These are phyloP conservation scores for Ustilago xerochloae DNA, from an alignment of 1,284 basidiomycete species.

Conservation along the genomic window DNA sequence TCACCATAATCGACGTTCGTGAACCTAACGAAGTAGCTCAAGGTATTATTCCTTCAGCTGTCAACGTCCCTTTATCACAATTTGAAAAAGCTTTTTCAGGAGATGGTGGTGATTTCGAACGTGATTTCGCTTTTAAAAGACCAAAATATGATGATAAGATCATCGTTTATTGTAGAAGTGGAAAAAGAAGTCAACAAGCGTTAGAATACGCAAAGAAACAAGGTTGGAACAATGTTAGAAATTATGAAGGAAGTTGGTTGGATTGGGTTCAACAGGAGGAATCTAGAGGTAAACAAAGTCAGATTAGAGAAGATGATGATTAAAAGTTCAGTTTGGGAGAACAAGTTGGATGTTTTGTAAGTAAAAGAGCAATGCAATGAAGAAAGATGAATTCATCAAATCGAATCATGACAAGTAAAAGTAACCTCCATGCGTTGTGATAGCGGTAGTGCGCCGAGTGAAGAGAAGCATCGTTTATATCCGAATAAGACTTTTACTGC, in stretches of 20 bases:
- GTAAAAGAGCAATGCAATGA: neutral
- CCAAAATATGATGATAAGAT: conserved; percentile 81
- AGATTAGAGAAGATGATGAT: conserved; percentile 67
- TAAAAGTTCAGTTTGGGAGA: too few species aligned
- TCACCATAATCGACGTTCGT: conserved; percentile 76
- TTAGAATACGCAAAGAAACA: conserved; percentile 84
- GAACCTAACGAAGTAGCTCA: conserved; percentile 92
- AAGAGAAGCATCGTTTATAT: too few species aligned
- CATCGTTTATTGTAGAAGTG: conserved; percentile 93
- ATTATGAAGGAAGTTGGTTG: conserved; percentile 91
- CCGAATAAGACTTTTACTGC: too few species aligned
- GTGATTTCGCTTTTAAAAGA: conserved; percentile 83
- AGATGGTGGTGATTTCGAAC: conserved; percentile 62
- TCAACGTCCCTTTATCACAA: conserved; percentile 88
- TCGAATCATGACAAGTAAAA: too few species aligned
- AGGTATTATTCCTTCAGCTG: conserved; percentile 93
- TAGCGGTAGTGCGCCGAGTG: too few species aligned
- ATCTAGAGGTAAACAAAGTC: conserved; percentile 34
- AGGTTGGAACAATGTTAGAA: conserved; percentile 83
- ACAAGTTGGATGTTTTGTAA: neutral
- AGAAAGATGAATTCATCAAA: too few species aligned
- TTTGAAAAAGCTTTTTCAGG: conserved; percentile 78
- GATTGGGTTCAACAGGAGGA: conserved; percentile 81
- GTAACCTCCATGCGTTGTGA: too few species aligned
- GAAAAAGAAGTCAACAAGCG: conserved; percentile 84